These are phyloP conservation scores for Colletotrichum camelliae DNA, from an alignment of 2,329 filamentous ascomycete genomes.

Conservation along the genomic window DNA sequence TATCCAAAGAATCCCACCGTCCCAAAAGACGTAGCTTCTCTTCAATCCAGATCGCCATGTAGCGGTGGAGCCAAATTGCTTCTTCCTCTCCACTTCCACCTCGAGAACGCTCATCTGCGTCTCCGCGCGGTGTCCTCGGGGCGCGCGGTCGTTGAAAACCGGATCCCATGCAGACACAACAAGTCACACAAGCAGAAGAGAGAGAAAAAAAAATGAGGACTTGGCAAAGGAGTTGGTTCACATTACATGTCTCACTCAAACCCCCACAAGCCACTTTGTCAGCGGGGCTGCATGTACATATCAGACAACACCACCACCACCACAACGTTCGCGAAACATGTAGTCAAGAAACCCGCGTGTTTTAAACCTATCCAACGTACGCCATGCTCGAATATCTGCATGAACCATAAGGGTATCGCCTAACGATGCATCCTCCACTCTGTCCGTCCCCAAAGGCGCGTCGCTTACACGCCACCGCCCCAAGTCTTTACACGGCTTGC, in stretches of 20 bases:
- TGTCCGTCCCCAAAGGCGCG: neutral
- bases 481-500: constrained; percentile 40
- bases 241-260: neutral
- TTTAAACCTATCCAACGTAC: neutral
- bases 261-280: neutral
- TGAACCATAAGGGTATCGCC: constrained; percentile 8
- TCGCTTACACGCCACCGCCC: neutral
- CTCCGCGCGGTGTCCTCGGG: neutral
- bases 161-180: too few species aligned
- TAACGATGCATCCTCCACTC: neutral
- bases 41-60: neutral
- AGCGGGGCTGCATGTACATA: neutral
- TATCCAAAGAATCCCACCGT: neutral
- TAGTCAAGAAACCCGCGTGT: neutral
- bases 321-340: rapidly evolving
- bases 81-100: neutral
- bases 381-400: neutral
- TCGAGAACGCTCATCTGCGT: neutral
- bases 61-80: neutral
- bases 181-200: neutral
- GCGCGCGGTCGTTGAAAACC: neutral
- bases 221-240: neutral
- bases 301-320: rapidly evolving
- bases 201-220: neutral
- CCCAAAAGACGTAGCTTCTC: rapidly evolving